A percentile compares a stretch with the other conserved stretches of the same genome.
These are phyloP conservation scores for Myriosclerotinia curreyana DNA, from an alignment of 2,329 filamentous ascomycete genomes.

Conservation along the genomic window DNA sequence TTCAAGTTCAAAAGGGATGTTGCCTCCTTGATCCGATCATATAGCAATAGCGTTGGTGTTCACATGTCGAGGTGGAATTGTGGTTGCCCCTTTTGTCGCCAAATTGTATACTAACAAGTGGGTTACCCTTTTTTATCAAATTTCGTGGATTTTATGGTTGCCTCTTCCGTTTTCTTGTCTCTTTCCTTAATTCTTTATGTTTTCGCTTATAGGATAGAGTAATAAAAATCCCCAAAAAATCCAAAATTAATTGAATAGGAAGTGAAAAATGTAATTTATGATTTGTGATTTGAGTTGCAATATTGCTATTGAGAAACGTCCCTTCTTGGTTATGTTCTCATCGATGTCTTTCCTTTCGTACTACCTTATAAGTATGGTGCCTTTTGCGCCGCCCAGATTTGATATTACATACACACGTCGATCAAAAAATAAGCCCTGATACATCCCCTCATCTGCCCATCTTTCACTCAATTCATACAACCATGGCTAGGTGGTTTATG, in stretches of 20 bases:
- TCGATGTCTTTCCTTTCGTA: neutral
- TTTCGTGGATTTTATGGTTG: too few relatives aligned
- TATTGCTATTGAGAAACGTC: neutral
- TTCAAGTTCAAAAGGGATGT: too few relatives aligned
- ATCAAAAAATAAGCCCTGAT: constrained; percentile 15
- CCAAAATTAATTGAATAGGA: neutral
- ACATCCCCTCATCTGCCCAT: constrained; percentile 9
- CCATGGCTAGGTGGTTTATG: constrained; percentile 7
- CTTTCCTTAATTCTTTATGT: too few relatives aligned
- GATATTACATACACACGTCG: constrained; percentile 9
- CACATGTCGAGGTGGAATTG: too few relatives aligned
- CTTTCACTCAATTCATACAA: constrained; percentile 11
- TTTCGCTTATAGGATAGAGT: too few relatives aligned
- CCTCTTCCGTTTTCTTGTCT: too few relatives aligned
- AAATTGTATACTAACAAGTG: too few relatives aligned
- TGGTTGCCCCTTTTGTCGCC: too few relatives aligned
- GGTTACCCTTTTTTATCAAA: too few relatives aligned
- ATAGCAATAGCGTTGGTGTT: too few relatives aligned
- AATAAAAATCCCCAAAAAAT: too few relatives aligned
- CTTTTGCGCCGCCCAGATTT: constrained; percentile 10
- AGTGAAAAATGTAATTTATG: neutral
- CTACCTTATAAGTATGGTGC: constrained; percentile 2
- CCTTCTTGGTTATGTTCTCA: neutral
- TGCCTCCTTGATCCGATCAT: too few relatives aligned
- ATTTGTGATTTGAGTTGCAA: neutral